Base-by-base conservation (phyloP, 371 early-diverging fungal genomes). In the Catenaria anguillulae region DNA sequence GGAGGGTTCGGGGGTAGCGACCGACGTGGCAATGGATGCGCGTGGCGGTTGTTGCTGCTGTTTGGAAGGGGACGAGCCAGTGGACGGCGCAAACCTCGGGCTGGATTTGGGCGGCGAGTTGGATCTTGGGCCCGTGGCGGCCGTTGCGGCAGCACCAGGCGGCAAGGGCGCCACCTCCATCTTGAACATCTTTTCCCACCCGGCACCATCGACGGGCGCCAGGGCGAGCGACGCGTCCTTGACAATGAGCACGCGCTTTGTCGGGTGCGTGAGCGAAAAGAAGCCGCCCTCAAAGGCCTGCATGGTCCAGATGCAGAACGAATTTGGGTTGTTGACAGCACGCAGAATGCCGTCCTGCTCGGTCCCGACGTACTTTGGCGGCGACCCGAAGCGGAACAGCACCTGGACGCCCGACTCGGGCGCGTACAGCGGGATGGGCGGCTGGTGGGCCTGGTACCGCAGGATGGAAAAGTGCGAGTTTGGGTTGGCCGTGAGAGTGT, bases 161-260 rank as follows among this genome's bases (percentile, higher is more conserved):
- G n/a, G n/a, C n/a, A n/a, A n/a, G n/a, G n/a, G n/a, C n/a, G 37
- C 37, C 37, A 37, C 13, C 37, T 37, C 46, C 23, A 45, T 23
- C 2, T 17, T 45, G 46, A 45, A 45, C 46, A 45, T 45, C 46
- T 46, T 46, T 24, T 46, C 46, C 46, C 46, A 46, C n/a, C 46
- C 46, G 46, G 46, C 46, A n/a, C n/a, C n/a, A n/a, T 46, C 46
- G 46, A 46, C n/a, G 23, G 10, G 8, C n/a, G 23, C 46, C 10
- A 46, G 46, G n/a, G 46, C 46, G 46, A 46, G 46, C 46, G 46
- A 46, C 46, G n/a, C 46, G 46, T 46, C 46, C 46, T 46, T 46
- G 46, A n/a, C n/a, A 24, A 46, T n/a, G 46, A 46, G 46, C 23
- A 46, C n/a, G n/a, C n/a, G 19, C 46, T 46, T 46, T 21, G 46